phyloP scores from a whole-genome alignment of 495 filamentous ascomycete species.

The Ascodesmis nigricans region DNA sequence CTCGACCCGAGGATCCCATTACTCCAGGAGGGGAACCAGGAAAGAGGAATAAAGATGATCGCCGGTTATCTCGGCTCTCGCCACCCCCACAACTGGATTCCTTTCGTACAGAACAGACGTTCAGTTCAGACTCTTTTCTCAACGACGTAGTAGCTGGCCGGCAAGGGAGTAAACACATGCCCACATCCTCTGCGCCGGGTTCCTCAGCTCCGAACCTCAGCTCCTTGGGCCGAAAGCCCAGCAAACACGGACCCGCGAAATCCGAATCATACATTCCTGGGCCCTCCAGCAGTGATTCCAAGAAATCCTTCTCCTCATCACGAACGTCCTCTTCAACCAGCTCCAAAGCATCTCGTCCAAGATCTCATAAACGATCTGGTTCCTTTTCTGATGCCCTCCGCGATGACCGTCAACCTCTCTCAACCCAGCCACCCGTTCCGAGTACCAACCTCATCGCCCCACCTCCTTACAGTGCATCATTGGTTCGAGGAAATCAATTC shows the following conservation, averaged over 20 bases:
- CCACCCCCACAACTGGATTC: slow-evolving; percentile 18
- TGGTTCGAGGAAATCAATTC: slow-evolving; percentile 63
- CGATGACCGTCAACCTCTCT: slow-evolving; percentile 34
- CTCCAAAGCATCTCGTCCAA: slow-evolving; percentile 8
- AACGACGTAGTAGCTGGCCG: slow-evolving; percentile 15
- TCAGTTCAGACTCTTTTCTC: slow-evolving; percentile 17
- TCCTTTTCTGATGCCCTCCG: slow-evolving; percentile 75
- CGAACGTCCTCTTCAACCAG: neutral
- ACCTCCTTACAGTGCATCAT: slow-evolving; percentile 50
- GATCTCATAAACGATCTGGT: slow-evolving; percentile 43
- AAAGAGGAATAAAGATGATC: slow-evolving; percentile 6
- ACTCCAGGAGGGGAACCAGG: slow-evolving; percentile 39
- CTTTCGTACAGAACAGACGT: slow-evolving; percentile 12
- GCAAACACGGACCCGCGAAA: no score
- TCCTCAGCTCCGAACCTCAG: no score
- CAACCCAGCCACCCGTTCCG: no score
- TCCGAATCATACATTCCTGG: no score
- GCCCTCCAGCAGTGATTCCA: no score
- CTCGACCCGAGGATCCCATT: slow-evolving; percentile 56
- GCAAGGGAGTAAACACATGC: no score
- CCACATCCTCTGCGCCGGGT: no score
- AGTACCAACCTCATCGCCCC: slow-evolving; percentile 40
- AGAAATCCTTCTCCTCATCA: neutral
- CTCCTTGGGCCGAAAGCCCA: no score
- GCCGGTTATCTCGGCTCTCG: slow-evolving; percentile 4